A percentile compares a stretch with the other conserved stretches of the same genome.
Evolutionary conservation across 148 eudicot genomes (phyloP).

Genomic region (Chenopodium formosanum): DNA sequence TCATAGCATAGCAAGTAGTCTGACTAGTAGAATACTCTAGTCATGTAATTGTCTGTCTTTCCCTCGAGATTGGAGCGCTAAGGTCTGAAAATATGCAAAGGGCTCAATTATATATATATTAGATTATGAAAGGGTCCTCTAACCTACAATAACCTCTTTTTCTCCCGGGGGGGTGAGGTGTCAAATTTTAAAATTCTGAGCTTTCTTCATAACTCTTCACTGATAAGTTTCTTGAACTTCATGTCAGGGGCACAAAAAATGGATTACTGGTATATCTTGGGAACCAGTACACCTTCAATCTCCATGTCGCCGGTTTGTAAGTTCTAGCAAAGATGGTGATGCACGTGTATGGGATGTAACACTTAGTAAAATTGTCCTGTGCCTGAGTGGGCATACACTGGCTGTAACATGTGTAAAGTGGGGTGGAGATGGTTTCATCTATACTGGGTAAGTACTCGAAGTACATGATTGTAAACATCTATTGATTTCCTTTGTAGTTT

Average conservation of each 20-base stretch:
- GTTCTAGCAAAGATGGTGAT: conserved; percentile 98
- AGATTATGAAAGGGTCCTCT: neutral
- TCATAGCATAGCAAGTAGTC: too few species aligned
- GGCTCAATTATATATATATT: neutral
- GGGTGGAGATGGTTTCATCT: conserved; percentile 96
- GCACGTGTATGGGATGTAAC: conserved; percentile 91
- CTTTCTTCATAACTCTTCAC: neutral
- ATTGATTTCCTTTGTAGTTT: neutral
- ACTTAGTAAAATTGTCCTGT: conserved; percentile 57
- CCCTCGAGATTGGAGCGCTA: neutral
- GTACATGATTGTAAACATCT: neutral
- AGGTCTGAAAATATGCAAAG: neutral
- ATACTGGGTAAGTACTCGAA: conserved; percentile 70
- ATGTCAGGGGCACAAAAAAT: conserved; percentile 92
- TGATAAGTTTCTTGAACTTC: neutral
- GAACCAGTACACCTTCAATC: conserved; percentile 91
- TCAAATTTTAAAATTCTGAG: neutral
- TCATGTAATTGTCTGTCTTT: conserved; percentile 1
- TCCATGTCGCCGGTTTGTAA: conserved; percentile 90
- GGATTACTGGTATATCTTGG: conserved; percentile 97
- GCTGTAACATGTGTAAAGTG: conserved; percentile 96
- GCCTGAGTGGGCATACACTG: conserved; percentile 85
- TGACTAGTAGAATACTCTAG: neutral
- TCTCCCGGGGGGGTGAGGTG: neutral
- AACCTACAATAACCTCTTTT: neutral